phyloP scores from a whole-genome alignment of 805 yeast species.

The Barnettozyma pratensis region DNA sequence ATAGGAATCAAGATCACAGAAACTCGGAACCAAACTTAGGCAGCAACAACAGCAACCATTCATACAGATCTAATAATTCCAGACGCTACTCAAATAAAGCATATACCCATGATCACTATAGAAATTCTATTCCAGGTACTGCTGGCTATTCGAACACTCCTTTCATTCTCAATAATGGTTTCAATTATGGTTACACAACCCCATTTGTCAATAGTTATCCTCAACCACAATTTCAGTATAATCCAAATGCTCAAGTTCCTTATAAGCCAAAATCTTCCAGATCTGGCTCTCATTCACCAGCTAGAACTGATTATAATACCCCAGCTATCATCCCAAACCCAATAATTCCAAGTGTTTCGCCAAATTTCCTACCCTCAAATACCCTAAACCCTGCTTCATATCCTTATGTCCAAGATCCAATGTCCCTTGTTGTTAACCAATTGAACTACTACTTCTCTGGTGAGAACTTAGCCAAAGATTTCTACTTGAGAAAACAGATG shows the following conservation, averaged over 20 bases:
- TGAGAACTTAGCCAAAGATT: conserved; percentile 82
- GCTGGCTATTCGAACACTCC: conserved; percentile 6
- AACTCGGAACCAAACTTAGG: background rate
- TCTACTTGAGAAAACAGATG: conserved; percentile 78
- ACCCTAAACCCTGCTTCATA: conserved; percentile 4
- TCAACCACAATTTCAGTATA: conserved; percentile 3
- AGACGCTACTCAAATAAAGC: conserved; percentile 7
- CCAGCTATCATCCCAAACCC: conserved; percentile 1
- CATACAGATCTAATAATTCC: background rate
- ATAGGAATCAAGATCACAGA: background rate
- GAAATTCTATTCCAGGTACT: conserved; percentile 19
- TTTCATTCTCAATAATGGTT: conserved; percentile 8
- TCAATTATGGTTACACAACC: conserved; percentile 13
- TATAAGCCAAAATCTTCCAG: conserved; percentile 12
- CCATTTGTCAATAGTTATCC: conserved; percentile 4
- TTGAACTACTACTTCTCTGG: conserved; percentile 85
- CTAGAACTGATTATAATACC: conserved; percentile 6
- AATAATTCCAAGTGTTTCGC: background rate
- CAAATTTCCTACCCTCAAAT: conserved; percentile 11
- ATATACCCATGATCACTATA: conserved; percentile 9
- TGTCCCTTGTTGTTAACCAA: conserved; percentile 43
- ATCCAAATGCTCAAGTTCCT: background rate
- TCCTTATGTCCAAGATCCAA: conserved; percentile 16
- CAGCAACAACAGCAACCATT: conserved; percentile 1
- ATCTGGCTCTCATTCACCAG: conserved; percentile 20